A percentile compares a stretch with the other conserved stretches of the same genome.
Conservation (phyloP, 768 basidiomycete species). For the Heimioporus sp. region DNA sequence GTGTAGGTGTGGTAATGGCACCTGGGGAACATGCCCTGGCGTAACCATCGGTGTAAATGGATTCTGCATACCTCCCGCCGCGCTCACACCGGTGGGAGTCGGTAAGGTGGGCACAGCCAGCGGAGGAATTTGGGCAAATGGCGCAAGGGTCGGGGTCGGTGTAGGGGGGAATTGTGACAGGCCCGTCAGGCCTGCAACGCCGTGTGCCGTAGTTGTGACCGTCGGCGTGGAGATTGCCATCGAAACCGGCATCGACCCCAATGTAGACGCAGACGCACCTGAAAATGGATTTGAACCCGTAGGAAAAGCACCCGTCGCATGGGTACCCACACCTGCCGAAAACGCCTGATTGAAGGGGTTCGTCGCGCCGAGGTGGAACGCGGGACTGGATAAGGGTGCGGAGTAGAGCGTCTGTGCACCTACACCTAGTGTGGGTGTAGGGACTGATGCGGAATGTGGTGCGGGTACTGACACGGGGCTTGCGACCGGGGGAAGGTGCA, state of each 20-base stretch:
- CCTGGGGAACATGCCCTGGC: constrained; percentile 12
- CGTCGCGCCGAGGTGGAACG: constrained; percentile 5
- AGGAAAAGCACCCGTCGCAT: not conserved
- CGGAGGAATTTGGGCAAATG: no score
- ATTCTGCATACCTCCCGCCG: constrained; percentile 5
- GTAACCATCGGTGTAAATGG: constrained; percentile 12
- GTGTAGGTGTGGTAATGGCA: constrained; percentile 15
- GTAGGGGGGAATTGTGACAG: no score
- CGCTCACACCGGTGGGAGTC: no score
- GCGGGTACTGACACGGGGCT: constrained; percentile 9
- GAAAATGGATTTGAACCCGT: constrained; percentile 17
- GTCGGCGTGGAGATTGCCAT: constrained; percentile 6
- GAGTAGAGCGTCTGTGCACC: not conserved
- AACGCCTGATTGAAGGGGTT: constrained; percentile 21
- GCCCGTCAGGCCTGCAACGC: no score
- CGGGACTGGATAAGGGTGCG: constrained; percentile 12
- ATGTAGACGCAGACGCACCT: no score
- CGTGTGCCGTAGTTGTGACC: no score
- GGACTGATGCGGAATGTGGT: no score
- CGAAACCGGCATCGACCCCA: not conserved
- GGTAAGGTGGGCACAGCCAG: no score
- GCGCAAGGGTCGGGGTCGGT: no score
- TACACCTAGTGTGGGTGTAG: no score
- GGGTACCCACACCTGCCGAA: not conserved
- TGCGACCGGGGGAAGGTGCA: constrained; percentile 8